These are phyloP conservation scores for Nakaseomyces sp. DNA, from an alignment of 1,139 yeast species.

Conservation along the genomic window DNA sequence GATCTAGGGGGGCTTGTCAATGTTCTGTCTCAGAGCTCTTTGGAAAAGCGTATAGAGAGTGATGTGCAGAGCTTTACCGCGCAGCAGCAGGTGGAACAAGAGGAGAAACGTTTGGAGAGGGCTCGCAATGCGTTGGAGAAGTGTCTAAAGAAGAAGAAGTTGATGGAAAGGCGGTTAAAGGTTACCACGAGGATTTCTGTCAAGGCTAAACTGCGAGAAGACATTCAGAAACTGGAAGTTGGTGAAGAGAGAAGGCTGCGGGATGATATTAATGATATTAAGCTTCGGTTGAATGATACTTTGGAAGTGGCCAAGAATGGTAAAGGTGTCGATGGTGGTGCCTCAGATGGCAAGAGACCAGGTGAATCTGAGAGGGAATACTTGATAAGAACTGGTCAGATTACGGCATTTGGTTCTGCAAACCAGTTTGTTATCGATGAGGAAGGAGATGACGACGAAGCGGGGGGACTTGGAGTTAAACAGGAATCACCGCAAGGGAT, in stretches of 20 bases:
- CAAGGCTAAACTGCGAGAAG: conserved; percentile 45
- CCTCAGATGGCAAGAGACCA: conserved; percentile 41
- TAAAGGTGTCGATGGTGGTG: conserved; percentile 15
- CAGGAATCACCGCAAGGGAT: not conserved
- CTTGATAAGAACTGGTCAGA: conserved; percentile 79
- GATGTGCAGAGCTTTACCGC: conserved; percentile 58
- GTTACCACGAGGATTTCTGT: conserved; percentile 62
- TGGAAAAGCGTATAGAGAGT: conserved; percentile 63
- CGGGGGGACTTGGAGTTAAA: not conserved
- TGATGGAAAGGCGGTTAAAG: conserved; percentile 42
- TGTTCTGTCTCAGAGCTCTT: conserved; percentile 63
- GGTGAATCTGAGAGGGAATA: conserved; percentile 75
- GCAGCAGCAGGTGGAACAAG: conserved; percentile 61
- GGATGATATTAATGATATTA: conserved; percentile 61
- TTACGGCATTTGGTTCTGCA: conserved; percentile 84
- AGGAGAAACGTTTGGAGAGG: conserved; percentile 62
- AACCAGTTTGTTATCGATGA: conserved; percentile 40
- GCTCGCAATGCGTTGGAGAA: conserved; percentile 43
- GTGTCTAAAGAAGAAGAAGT: conserved; percentile 37
- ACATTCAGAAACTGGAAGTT: conserved; percentile 44
- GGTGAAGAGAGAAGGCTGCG: conserved; percentile 46
- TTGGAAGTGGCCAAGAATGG: conserved; percentile 5
- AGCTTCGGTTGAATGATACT: conserved; percentile 38
- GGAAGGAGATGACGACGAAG: conserved; percentile 9
- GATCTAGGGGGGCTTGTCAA: conserved; percentile 32